phyloP scores from a whole-genome alignment of 2,329 filamentous ascomycete genomes.

The Ophiostoma perfectum region DNA sequence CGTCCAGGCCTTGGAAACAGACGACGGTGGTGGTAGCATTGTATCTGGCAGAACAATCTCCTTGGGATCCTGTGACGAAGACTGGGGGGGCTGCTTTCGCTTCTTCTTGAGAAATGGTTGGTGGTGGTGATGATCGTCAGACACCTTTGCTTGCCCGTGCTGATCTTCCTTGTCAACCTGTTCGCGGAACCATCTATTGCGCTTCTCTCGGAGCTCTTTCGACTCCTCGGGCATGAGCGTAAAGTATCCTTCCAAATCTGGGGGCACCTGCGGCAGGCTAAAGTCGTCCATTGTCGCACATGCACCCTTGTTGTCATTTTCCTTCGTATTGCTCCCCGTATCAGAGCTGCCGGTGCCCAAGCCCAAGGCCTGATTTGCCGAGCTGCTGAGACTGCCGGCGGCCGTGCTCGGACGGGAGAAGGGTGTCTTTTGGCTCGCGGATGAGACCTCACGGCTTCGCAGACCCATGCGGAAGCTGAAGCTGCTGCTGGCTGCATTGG shows the following conservation, averaged over 20 bases:
- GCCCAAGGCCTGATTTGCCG: not conserved
- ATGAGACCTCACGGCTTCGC: conserved; percentile 12
- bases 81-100: conserved; percentile 9
- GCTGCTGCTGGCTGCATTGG: not conserved
- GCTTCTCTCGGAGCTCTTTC: conserved; percentile 20
- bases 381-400: not conserved
- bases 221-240: conserved; percentile 16
- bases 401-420: not conserved
- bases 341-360: not conserved
- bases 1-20: conserved; percentile 23
- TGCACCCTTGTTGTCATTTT: not conserved
- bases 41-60: conserved; percentile 12
- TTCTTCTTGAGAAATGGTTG: conserved; percentile 13
- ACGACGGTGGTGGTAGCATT: conserved; percentile 9
- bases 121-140: conserved; percentile 1
- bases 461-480: conserved; percentile 19
- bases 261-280: conserved; percentile 15
- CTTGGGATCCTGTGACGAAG: not conserved
- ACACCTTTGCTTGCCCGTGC: conserved; percentile 1
- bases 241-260: conserved; percentile 17
- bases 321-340: not conserved
- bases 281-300: conserved; percentile 21
- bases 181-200: conserved; percentile 24
- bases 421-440: not conserved
- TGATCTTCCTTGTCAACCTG: conserved; percentile 2